Evolutionary conservation across 2,329 filamentous ascomycete species (phyloP), one percentile per base, ranked within the genome.

Genomic region (Cladosporium oxysporum): DNA sequence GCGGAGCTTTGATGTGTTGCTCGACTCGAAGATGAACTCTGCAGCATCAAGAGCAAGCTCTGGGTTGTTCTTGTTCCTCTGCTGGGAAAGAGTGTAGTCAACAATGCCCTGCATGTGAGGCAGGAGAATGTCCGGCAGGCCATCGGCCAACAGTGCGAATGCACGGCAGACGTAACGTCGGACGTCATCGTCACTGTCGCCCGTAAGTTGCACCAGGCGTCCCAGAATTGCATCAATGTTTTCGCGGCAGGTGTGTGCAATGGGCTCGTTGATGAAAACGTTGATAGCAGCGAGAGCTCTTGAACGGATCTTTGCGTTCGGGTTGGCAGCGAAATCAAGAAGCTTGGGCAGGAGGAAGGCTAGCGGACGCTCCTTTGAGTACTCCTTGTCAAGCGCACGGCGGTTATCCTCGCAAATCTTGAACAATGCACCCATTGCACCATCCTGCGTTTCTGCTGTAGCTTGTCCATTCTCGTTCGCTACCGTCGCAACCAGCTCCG

Each of bases 391-490:
- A 63, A 99, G 83, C 66, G 92, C 84, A 76, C 91, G 92, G 74
- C 88, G 89, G 80, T 96, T 97, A 80, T 99, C 95, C 79, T 99
- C 95, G 79, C 95, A 99, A 68, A 99, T 93, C 83, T 98, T 98
- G 77, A 90, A 83, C 78, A 99, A 84, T 58, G 95, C 93, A 58
- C 91, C 88, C 91, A 98, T 97, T 71, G 92, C 93, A 68, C 93
- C 93, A 77, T 99, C 94, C 76, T 97, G 93, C 14, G 90, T 89
- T 74, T 91, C 86, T 52, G 85, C 81, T 69, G 90, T 87, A 49
- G 91, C 90, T 55, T 82, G 83, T 26, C 61, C 61, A 11, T 47
- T 63, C 65, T 88, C 81, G 78, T 96, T 96, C 70, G 87, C 86
- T 68, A 96, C 87, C 78, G 96, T 84, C 64, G 87, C 84, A 70